Base-by-base conservation (phyloP, 345 rosid species). In the Boechera retrofracta region DNA sequence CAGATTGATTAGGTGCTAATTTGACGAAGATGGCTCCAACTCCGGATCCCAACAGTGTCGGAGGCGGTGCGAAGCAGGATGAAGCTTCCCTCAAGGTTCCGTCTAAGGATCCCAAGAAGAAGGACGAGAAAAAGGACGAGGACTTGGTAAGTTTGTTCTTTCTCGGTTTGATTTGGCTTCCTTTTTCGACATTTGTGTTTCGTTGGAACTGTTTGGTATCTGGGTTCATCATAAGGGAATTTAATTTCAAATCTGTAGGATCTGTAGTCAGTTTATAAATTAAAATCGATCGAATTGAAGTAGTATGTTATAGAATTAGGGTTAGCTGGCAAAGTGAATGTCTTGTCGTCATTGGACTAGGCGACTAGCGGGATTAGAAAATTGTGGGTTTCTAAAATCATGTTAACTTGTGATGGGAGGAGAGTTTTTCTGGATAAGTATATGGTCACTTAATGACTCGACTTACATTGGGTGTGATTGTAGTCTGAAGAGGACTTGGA, bases 401-500 rank as follows among this genome's bases (percentile, higher is more conserved):
- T 54, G 48, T 49, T 59, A 60, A 36, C 28, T 48, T 60, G 12
- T 35, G 7, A 36, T 33, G 44, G 24, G 32, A 35, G 33, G 32
- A 49, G 55, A 10, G 5, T 41, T 53, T 71, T 58, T 32, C 5
- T 39, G 47, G 57, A 62, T 58, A 7, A 58, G 49, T 72, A 11
- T 62, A 4, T 29, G 29, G 36, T 54, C 54, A 28, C 53, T 16
- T 8, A 10, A 60, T 53, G 56, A 69, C 70, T 32, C 12, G 1
- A 31, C 32, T 61, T 69, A 16, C n/a, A 18, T 69, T 10, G 42
- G 53, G 31, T 76, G 68, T 68, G 55, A 33, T 54, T 83, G 77
- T 83, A 95, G 98, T 92, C 98, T 5, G 98, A 92, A 32, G 99
- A 92, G 80, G 99, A 95, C 80, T 78, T 95, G 79, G 91, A 90